Conservation (phyloP, 1,284 basidiomycete genomes). For the Irpex lacteus region DNA sequence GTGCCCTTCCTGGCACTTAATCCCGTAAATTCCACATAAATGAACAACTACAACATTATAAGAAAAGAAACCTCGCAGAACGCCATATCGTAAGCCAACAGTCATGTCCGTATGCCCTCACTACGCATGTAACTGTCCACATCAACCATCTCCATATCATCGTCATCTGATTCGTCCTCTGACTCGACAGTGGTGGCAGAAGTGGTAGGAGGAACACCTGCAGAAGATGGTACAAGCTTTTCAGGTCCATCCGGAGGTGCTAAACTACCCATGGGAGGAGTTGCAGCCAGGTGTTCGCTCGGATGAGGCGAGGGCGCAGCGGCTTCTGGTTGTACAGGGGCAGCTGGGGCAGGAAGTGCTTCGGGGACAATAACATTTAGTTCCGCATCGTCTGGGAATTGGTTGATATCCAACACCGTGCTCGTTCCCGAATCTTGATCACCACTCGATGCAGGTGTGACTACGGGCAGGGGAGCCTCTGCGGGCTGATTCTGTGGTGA, state of each 20-base stretch:
- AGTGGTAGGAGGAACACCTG: not conserved
- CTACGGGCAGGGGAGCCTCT: not conserved
- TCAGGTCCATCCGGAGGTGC: not conserved
- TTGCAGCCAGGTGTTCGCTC: not conserved
- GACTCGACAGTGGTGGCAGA: slow-evolving; percentile 15
- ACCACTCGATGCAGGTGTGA: not conserved
- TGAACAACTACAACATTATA: too few relatives aligned
- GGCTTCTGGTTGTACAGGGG: not conserved
- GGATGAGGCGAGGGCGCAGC: not conserved
- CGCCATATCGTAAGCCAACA: too few relatives aligned
- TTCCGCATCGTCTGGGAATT: slow-evolving; percentile 13
- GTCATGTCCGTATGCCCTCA: slow-evolving; percentile 4
- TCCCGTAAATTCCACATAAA: too few relatives aligned
- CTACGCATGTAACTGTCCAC: slow-evolving; percentile 17
- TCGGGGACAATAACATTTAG: not conserved
- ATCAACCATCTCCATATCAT: slow-evolving; percentile 34
- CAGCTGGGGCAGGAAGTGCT: not conserved
- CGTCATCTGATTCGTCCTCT: slow-evolving; percentile 28
- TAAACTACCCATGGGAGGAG: not conserved
- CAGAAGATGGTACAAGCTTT: not conserved
- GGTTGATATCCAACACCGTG: slow-evolving; percentile 16
- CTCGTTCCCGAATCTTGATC: not conserved
- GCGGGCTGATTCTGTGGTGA: not conserved
- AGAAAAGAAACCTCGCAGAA: too few relatives aligned
- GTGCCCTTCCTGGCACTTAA: too few relatives aligned